Conservation (phyloP, 495 filamentous ascomycete genomes). For the Talaromyces nanjingensis region DNA sequence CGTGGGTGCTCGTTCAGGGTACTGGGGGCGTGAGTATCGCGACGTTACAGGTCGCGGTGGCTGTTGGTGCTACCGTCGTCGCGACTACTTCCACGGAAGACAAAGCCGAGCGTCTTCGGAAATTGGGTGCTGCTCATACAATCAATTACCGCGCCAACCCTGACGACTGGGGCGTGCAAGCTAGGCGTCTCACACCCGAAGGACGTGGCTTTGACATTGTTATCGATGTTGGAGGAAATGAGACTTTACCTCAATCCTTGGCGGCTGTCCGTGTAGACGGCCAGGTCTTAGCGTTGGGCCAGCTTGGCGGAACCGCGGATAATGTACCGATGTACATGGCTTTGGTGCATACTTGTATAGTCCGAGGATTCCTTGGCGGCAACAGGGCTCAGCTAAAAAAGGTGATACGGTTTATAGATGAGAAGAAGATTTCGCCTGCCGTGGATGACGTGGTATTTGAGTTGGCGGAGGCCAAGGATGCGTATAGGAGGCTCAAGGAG, state of each 20-base stretch:
- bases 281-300: constrained; percentile 34
- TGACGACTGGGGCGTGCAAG: constrained; percentile 53
- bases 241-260: constrained; percentile 29
- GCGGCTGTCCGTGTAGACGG: constrained; percentile 32
- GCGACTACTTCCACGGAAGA: constrained; percentile 57
- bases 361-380: constrained; percentile 39
- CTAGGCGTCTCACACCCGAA: constrained; percentile 41
- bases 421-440: constrained; percentile 49
- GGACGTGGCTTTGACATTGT: constrained; percentile 51
- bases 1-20: constrained; percentile 43
- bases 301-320: constrained; percentile 23
- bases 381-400: constrained; percentile 45
- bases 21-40: constrained; percentile 71
- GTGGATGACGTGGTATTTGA: constrained; percentile 49
- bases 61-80: constrained; percentile 63
- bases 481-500: constrained; percentile 41
- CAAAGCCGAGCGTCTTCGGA: constrained; percentile 53
- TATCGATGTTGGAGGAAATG: constrained; percentile 47
- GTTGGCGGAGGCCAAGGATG: constrained; percentile 42
- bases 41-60: constrained; percentile 63
- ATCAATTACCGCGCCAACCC: constrained; percentile 56
- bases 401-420: constrained; percentile 49
- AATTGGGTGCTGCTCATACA: constrained; percentile 35
- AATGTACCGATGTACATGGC: constrained; percentile 26
- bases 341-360: constrained; percentile 31